Conservation (phyloP, 2,329 filamentous ascomycete species). For the Coniella vitis region DNA sequence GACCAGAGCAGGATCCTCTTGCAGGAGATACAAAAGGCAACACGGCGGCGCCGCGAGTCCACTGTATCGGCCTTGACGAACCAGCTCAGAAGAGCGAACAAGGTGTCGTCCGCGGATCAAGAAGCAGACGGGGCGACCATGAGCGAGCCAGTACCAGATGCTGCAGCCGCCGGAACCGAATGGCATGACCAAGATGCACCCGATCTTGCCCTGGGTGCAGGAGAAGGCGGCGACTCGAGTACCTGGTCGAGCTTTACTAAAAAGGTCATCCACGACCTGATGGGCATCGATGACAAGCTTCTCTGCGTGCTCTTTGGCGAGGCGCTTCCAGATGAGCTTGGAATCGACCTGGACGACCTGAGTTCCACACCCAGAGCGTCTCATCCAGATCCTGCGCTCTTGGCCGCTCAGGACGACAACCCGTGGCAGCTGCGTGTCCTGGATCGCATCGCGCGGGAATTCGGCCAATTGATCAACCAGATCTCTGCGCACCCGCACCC, state of each 20-base stretch:
- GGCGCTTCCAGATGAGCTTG: slow-evolving; percentile 47
- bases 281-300: slow-evolving; percentile 82
- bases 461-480: slow-evolving; percentile 76
- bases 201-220: slow-evolving; percentile 30
- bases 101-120: slow-evolving; percentile 16
- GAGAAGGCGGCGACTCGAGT: slow-evolving; percentile 50
- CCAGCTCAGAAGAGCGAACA: slow-evolving; percentile 19
- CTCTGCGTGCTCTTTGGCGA: slow-evolving; percentile 86
- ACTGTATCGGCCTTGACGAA: slow-evolving; percentile 39
- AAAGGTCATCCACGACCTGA: slow-evolving; percentile 79
- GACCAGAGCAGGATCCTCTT: slow-evolving; percentile 83
- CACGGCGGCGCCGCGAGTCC: slow-evolving; percentile 59
- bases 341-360: slow-evolving; percentile 32
- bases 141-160: slow-evolving; percentile 30
- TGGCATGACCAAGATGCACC: slow-evolving; percentile 46
- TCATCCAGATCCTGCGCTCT: background rate
- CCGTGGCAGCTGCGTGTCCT: slow-evolving; percentile 74
- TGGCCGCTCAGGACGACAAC: slow-evolving; percentile 22
- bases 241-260: slow-evolving; percentile 77
- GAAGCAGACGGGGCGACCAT: slow-evolving; percentile 26
- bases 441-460: slow-evolving; percentile 77
- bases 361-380: slow-evolving; percentile 42
- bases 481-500: slow-evolving; percentile 70
- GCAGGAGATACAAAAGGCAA: slow-evolving; percentile 85
- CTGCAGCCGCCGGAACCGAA: slow-evolving; percentile 31